Percentiles rank a stretch among this genome's conserved stretches.
Evolutionary conservation across 352 stramenopile genomes (phyloP).

Genomic region (Phytophthora pini): DNA sequence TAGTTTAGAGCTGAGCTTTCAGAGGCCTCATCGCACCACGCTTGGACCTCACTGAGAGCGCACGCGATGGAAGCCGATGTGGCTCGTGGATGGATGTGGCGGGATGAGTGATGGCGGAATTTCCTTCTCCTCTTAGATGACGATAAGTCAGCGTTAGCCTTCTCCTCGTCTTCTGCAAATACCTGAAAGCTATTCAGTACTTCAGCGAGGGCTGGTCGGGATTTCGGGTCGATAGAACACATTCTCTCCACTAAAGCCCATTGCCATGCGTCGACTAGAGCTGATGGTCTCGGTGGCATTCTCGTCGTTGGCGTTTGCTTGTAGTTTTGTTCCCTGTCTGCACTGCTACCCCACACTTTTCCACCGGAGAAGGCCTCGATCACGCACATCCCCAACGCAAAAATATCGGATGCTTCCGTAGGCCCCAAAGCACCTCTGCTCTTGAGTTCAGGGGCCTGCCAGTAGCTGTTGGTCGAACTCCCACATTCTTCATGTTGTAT

Average conservation of each 20-base stretch:
- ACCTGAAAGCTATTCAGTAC: slow-evolving; percentile 37
- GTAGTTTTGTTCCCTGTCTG: background rate
- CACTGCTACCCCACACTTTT: slow-evolving; percentile 17
- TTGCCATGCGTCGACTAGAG: slow-evolving; percentile 25
- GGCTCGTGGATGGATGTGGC: slow-evolving; percentile 17
- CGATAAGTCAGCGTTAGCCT: slow-evolving; percentile 14
- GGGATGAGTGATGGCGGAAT: slow-evolving; percentile 1
- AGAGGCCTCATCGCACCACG: slow-evolving; percentile 36
- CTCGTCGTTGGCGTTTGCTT: background rate
- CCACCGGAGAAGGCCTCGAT: slow-evolving; percentile 40
- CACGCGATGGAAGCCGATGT: slow-evolving; percentile 27
- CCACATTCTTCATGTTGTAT: background rate
- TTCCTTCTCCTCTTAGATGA: slow-evolving; percentile 21
- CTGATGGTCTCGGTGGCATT: slow-evolving; percentile 19
- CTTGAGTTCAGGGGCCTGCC: slow-evolving; percentile 34
- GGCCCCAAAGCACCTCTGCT: slow-evolving; percentile 6
- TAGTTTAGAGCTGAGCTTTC: slow-evolving; percentile 37
- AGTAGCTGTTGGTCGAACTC: slow-evolving; percentile 12
- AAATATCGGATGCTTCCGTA: slow-evolving; percentile 37
- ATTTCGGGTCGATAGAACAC: slow-evolving; percentile 24
- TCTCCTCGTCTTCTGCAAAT: slow-evolving; percentile 34
- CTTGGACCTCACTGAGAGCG: slow-evolving; percentile 31
- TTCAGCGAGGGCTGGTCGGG: slow-evolving; percentile 25
- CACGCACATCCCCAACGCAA: slow-evolving; percentile 37
- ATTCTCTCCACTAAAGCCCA: slow-evolving; percentile 42